Evolutionary conservation across 2,329 filamentous ascomycete genomes (phyloP).

Genomic region (Phialemoniopsis sp.): DNA sequence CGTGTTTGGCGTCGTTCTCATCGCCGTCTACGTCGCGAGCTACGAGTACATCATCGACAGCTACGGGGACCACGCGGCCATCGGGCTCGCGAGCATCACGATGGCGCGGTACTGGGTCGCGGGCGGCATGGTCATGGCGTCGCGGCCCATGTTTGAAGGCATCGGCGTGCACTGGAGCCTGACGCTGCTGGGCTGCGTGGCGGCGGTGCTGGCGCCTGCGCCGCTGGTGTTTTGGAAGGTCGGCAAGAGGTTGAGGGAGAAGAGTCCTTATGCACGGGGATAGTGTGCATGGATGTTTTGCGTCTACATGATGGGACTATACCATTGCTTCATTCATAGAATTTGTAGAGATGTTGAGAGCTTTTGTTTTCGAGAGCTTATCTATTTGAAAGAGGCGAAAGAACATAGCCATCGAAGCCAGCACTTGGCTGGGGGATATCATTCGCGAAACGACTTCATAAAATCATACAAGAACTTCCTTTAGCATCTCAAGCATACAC

Average conservation of each 20-base stretch:
- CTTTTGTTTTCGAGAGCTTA: no score
- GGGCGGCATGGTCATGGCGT: conserved; percentile 32
- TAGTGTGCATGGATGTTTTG: no score
- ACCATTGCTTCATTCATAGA: no score
- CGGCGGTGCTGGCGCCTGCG: conserved; percentile 21
- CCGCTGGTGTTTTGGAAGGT: conserved; percentile 27
- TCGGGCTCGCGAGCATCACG: conserved; percentile 24
- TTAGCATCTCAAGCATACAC: no score
- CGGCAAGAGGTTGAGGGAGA: conserved; percentile 16
- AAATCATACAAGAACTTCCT: no score
- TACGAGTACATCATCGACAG: conserved; percentile 57
- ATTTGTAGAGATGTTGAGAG: no score
- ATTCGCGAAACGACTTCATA: no score
- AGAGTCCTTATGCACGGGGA: conserved; percentile 13
- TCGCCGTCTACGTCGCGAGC: conserved; percentile 43
- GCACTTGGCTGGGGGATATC: no score
- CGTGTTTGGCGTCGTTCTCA: no score
- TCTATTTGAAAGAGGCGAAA: no score
- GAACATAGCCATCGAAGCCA: no score
- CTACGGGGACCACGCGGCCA: conserved; percentile 46
- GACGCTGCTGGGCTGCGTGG: conserved; percentile 26
- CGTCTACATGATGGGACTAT: no score
- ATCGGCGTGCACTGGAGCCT: conserved; percentile 24
- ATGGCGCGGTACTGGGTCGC: conserved; percentile 25
- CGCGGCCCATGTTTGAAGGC: conserved; percentile 29